Percentiles rank a stretch among this genome's conserved stretches.
Evolutionary conservation across 805 yeast species (phyloP).

Genomic region (Yamadazyma endophytica): DNA sequence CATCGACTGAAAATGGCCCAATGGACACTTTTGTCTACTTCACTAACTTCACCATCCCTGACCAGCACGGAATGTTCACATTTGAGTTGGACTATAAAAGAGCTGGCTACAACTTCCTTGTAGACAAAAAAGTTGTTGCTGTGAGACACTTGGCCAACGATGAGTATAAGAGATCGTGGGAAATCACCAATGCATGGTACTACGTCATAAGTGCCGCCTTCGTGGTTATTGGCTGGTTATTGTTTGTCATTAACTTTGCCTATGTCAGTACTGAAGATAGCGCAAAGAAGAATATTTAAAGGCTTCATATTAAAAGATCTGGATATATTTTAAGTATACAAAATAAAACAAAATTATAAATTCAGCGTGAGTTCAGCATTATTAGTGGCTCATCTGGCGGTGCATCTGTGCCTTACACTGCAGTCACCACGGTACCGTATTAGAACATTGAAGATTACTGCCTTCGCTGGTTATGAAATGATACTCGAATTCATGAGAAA

Average conservation of each 20-base stretch:
- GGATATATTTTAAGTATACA: background rate
- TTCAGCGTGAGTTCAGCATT: slow-evolving; percentile 1
- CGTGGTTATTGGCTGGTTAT: slow-evolving; percentile 73
- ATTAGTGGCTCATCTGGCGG: too few relatives aligned
- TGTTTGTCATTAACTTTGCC: slow-evolving; percentile 67
- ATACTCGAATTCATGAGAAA: slow-evolving; percentile 5
- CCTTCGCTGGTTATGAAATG: slow-evolving; percentile 5
- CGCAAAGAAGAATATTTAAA: slow-evolving; percentile 23
- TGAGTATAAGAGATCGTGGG: slow-evolving; percentile 91
- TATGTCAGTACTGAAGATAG: slow-evolving; percentile 30
- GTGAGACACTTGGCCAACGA: slow-evolving; percentile 94
- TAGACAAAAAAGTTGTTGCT: slow-evolving; percentile 66
- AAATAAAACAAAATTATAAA: background rate
- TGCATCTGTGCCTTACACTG: too few relatives aligned
- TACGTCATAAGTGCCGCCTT: slow-evolving; percentile 67
- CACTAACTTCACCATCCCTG: slow-evolving; percentile 72
- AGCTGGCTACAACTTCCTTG: slow-evolving; percentile 66
- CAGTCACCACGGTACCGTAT: too few relatives aligned
- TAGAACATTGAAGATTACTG: slow-evolving; percentile 2
- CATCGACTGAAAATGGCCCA: slow-evolving; percentile 27
- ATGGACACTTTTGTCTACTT: slow-evolving; percentile 46
- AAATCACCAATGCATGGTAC: slow-evolving; percentile 90
- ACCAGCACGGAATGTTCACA: slow-evolving; percentile 95
- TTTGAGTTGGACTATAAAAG: slow-evolving; percentile 75
- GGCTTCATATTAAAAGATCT: background rate